Base-by-base conservation (phyloP, 139 green algal species). In the Chlamydomonas schloesseri region DNA sequence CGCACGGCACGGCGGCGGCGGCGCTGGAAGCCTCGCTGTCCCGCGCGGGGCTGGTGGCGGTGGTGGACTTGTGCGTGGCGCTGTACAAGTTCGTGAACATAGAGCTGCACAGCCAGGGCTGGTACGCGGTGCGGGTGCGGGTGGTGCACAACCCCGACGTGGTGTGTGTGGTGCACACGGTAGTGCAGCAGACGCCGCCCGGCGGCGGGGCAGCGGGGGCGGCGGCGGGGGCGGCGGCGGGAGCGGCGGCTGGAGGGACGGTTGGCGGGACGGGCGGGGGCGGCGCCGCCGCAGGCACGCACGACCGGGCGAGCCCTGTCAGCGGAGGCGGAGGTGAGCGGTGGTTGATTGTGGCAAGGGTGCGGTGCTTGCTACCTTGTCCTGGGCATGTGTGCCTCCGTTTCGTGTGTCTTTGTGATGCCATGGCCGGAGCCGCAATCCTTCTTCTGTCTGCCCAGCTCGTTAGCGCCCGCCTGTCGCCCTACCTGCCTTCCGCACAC, bases 61-160 rank as follows among this genome's bases (percentile, higher is more conserved):
- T 87, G 1, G 23, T 87, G 3, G 70, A 87, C n/a, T 26, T 87
- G 29, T 80, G 55, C 34, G 55, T 87, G 5, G 57, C 81, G 34
- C 33, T 87, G 53, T 74, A 87, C 69, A 87, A 87, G 55, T 87
- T 87, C 24, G 81, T 87, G 0, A 87, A 87, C 34, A 73, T 87
- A 13, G 81, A 87, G 69, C 53, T 87, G 36, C 81, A 87, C 69
- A 87, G 81, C 36, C 81, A 87, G 81, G 81, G 81, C 68, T 87
- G 81, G 81, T 87, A 87, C 37, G 81, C 81, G 26, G 81, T 87
- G 46, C 68, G 81, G 15, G 55, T 87, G 23, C 53, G 55, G 21
- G 55, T 87, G 31, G 13, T n/a, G 26, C 23, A 67, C 14, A 67
- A 67, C 13, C 64, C 79, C 3, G 47, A 85, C 21, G 47, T 67